Percentiles rank a stretch among this genome's conserved stretches.
These are phyloP conservation scores for Diplodia corticola DNA, from an alignment of 2,329 filamentous ascomycete species.

Conservation along the genomic window DNA sequence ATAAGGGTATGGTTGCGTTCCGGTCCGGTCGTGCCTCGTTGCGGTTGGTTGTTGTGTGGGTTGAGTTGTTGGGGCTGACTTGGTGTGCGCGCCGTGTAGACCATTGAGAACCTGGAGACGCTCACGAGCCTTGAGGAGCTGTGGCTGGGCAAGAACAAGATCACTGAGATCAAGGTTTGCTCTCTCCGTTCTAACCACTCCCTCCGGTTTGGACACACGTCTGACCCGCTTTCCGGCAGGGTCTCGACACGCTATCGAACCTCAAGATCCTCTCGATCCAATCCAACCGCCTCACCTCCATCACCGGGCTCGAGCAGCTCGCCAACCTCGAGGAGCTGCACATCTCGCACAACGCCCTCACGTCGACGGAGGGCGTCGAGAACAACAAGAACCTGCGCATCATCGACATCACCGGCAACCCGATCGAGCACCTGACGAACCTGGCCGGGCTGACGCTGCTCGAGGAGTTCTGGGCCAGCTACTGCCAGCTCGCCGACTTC, in stretches of 20 bases:
- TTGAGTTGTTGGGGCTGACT: neutral
- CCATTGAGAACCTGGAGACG: conserved; percentile 77
- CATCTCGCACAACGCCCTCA: conserved; percentile 90
- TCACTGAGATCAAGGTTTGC: conserved; percentile 70
- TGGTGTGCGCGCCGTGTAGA: conserved; percentile 31
- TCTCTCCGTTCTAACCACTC: neutral
- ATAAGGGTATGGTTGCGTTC: conserved; percentile 56
- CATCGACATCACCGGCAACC: conserved; percentile 88
- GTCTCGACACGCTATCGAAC: conserved; percentile 72
- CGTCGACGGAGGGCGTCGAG: conserved; percentile 68
- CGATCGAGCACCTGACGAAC: conserved; percentile 72
- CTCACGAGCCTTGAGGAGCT: conserved; percentile 79
- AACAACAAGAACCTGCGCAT: conserved; percentile 59
- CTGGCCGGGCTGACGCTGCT: conserved; percentile 68
- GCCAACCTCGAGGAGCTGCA: conserved; percentile 87
- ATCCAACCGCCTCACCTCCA: conserved; percentile 82
- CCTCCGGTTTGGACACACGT: neutral
- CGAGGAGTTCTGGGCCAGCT: conserved; percentile 93
- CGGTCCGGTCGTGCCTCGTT: too few relatives aligned
- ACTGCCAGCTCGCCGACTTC: conserved; percentile 80
- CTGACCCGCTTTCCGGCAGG: conserved; percentile 35
- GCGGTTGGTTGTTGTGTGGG: neutral
- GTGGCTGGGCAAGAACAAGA: conserved; percentile 97
- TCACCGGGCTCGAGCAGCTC: conserved; percentile 73
- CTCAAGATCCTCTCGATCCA: conserved; percentile 91